Evolutionary conservation across 805 yeast species (phyloP).

Genomic region (Millerozyma acaciae): DNA sequence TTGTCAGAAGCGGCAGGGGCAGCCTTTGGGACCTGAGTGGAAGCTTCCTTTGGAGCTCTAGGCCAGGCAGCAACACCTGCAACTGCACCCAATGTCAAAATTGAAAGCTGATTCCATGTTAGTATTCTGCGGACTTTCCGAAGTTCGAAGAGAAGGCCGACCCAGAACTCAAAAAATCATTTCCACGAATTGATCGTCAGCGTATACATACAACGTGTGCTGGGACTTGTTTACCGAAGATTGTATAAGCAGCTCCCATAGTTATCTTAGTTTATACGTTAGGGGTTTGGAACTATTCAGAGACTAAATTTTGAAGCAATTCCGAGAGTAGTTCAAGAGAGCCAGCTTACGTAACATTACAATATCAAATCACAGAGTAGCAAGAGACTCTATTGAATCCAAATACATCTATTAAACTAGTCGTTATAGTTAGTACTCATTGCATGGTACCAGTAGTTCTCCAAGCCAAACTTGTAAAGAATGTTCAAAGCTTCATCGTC

Average conservation of each 20-base stretch:
- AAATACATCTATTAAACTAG: no score
- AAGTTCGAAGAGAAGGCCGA: not conserved
- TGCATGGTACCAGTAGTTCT: conserved; percentile 66
- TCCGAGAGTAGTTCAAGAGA: no score
- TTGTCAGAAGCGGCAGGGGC: conserved; percentile 21
- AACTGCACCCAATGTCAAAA: conserved; percentile 38
- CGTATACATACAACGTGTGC: conserved; percentile 44
- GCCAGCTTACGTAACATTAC: no score
- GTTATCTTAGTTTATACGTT: no score
- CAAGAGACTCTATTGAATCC: no score
- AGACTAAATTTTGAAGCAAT: not conserved
- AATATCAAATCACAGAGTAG: no score
- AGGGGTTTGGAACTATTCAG: not conserved
- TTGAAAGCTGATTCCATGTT: conserved; percentile 32
- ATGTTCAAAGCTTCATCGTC: conserved; percentile 50
- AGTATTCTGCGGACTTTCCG: conserved; percentile 2
- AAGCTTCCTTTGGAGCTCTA: conserved; percentile 21
- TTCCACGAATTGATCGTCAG: no score
- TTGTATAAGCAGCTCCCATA: conserved; percentile 42
- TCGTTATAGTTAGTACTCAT: no score
- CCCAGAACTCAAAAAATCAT: no score
- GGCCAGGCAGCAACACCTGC: conserved; percentile 38
- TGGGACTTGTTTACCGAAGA: conserved; percentile 44
- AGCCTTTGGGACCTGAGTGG: conserved; percentile 19
- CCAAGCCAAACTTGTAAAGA: conserved; percentile 50